Conservation (phyloP, 2,329 filamentous ascomycete genomes). For the Aspergillus sp. region DNA sequence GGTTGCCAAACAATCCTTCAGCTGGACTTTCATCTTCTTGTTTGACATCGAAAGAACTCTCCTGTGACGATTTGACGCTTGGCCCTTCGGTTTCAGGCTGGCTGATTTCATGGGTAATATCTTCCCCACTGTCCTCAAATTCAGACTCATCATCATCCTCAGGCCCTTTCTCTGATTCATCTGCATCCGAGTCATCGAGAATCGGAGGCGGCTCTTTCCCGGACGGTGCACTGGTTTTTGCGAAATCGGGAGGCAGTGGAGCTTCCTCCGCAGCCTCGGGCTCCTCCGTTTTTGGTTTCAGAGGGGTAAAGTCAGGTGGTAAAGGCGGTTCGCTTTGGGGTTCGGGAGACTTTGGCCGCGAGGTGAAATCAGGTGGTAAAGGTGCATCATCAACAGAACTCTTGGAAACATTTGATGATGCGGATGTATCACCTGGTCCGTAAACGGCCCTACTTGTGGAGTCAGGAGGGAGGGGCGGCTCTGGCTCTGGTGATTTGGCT, state of each 20-base stretch:
- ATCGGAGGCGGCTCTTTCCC: slow-evolving; percentile 29
- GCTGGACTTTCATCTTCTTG: slow-evolving; percentile 36
- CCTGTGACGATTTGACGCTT: slow-evolving; percentile 42
- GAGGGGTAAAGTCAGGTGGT: slow-evolving; percentile 17
- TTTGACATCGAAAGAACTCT: slow-evolving; percentile 45
- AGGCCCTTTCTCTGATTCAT: slow-evolving; percentile 39
- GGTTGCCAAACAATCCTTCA: slow-evolving; percentile 39
- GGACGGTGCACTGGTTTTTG: slow-evolving; percentile 18
- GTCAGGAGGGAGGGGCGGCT: slow-evolving; percentile 47
- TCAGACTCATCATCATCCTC: slow-evolving; percentile 39
- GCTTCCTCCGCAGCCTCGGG: slow-evolving; percentile 16
- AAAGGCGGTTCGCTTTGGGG: slow-evolving; percentile 24
- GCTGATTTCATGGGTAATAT: slow-evolving; percentile 43
- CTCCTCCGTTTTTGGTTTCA: slow-evolving; percentile 12
- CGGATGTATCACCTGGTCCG: slow-evolving; percentile 50
- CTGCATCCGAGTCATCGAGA: slow-evolving; percentile 34
- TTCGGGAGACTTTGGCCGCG: slow-evolving; percentile 18
- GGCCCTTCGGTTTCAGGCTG: slow-evolving; percentile 29
- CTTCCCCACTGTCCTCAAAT: slow-evolving; percentile 48
- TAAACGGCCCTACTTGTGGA: slow-evolving; percentile 48
- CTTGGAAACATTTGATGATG: slow-evolving; percentile 45
- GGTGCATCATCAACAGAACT: slow-evolving; percentile 43
- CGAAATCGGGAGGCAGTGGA: slow-evolving; percentile 29
- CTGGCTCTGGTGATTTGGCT: slow-evolving; percentile 30
- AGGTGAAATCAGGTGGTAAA: slow-evolving; percentile 32